Conservation (phyloP, 2,329 filamentous ascomycete species). For the Botrytis elliptica region DNA sequence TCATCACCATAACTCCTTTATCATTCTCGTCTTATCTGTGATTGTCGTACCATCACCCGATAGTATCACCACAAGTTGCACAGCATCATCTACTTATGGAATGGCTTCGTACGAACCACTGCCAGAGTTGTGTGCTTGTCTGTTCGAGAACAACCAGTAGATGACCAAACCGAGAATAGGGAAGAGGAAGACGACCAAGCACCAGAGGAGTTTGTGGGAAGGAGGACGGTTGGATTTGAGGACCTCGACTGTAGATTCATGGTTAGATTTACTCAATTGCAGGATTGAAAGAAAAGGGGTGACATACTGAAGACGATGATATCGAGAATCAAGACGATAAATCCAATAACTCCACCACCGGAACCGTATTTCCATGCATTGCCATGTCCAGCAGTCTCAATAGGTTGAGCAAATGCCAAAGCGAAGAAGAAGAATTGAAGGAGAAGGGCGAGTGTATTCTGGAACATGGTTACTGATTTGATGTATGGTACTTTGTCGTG, state of each 20-base stretch:
- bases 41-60: neutral
- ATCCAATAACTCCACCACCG: conserved; percentile 60
- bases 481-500: too few relatives aligned
- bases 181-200: conserved; percentile 62
- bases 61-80: neutral
- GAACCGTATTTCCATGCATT: conserved; percentile 59
- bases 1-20: conserved; percentile 4
- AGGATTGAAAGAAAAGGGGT: neutral
- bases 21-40: neutral
- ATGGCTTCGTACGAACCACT: conserved; percentile 54
- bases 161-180: conserved; percentile 60
- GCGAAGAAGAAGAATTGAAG: conserved; percentile 54
- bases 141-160: conserved; percentile 65
- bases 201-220: conserved; percentile 60
- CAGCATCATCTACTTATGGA: neutral
- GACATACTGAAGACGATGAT: conserved; percentile 61
- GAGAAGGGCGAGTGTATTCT: conserved; percentile 42
- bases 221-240: conserved; percentile 61
- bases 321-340: conserved; percentile 61
- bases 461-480: conserved; percentile 22
- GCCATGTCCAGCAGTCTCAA: conserved; percentile 41
- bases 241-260: conserved; percentile 54
- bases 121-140: conserved; percentile 50
- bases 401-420: conserved; percentile 46
- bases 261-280: conserved; percentile 1